Base-by-base conservation (phyloP, 139 green algal genomes). In the Tetradesmus lagerheimii region DNA sequence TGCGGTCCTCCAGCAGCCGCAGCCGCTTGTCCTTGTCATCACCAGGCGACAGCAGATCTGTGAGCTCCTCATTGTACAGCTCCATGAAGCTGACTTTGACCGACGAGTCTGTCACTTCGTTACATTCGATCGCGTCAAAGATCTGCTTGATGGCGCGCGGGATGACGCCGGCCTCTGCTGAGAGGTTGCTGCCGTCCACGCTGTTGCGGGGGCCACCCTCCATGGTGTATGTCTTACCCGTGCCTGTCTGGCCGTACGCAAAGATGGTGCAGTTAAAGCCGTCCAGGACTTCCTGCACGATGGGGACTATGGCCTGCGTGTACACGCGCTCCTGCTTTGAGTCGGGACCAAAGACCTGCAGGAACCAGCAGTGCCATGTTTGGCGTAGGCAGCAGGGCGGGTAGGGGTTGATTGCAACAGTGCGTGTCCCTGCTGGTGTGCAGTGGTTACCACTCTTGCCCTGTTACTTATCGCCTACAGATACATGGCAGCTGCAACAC, bases 1-100 rank as follows among this genome's bases (percentile, higher is more conserved):
- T 95, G 81, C 92, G 93, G 92, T 98, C 96, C 92, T 98, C 96
- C 90, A 98, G 92, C 81, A 98, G 93, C 43, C 95, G 90, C 89
- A 98, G 90, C 90, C 93, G 84, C 87, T 92, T 94, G 91, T 95
- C 87, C 80, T 92, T 92, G 47, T 91, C 88, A 74, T 88, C 80
- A 1, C 78, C 93, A 43, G 94, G 78, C 1, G 92, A 95, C 90
- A 99, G 94, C 86, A 99, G 92, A 90, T 99, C 98, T 4, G 97
- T 99, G 29, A 99, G 96, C 94, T 99, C 98, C 92, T 99, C 98
- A 92, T 99, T 99, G 96, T 99, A 99, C 64, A 99, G 94, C 96
- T 99, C 98, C 89, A 99, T 90, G 92, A 98, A 99, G 45, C 66
- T 93, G 5, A 93, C 94, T 85, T 97, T 97, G 27, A 98, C 94